These are phyloP conservation scores for Taphrina pruni DNA, from an alignment of 1,139 yeast species.

Conservation along the genomic window DNA sequence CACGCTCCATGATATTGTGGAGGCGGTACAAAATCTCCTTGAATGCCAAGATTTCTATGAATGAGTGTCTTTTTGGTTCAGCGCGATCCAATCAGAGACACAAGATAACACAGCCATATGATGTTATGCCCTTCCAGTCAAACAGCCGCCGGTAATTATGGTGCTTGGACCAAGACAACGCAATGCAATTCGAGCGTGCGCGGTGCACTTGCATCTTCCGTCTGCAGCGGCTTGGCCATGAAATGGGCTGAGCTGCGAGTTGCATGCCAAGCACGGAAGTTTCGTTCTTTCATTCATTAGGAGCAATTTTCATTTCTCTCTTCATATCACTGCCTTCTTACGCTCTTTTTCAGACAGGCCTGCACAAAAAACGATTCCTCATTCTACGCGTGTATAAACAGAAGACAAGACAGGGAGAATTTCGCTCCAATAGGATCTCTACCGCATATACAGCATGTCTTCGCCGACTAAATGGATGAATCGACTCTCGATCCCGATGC, in stretches of 20 bases:
- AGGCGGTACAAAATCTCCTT: constrained; percentile 3
- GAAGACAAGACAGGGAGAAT: too few species aligned
- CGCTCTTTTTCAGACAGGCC: not conserved
- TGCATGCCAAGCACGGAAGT: not conserved
- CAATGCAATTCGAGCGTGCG: too few species aligned
- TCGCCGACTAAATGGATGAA: not conserved
- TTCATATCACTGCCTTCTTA: too few species aligned
- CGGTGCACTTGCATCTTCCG: not conserved
- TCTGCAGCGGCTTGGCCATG: not conserved
- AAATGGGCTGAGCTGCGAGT: constrained; percentile 8
- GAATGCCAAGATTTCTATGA: too few species aligned
- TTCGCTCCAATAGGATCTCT: too few species aligned
- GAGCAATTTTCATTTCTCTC: too few species aligned
- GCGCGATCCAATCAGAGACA: not conserved
- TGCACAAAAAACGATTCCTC: not conserved
- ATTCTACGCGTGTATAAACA: too few species aligned
- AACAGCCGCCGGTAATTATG: too few species aligned
- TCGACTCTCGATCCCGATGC: not conserved
- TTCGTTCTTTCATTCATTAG: not conserved
- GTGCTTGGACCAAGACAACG: too few species aligned
- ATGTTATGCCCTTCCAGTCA: too few species aligned
- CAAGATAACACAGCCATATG: not conserved
- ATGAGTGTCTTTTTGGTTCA: too few species aligned
- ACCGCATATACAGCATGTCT: not conserved
- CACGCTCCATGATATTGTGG: not conserved